Percentiles rank a stretch among this genome's conserved stretches.
These are phyloP conservation scores for Zalaria sp. DNA, from an alignment of 2,329 filamentous ascomycete genomes.

Conservation along the genomic window DNA sequence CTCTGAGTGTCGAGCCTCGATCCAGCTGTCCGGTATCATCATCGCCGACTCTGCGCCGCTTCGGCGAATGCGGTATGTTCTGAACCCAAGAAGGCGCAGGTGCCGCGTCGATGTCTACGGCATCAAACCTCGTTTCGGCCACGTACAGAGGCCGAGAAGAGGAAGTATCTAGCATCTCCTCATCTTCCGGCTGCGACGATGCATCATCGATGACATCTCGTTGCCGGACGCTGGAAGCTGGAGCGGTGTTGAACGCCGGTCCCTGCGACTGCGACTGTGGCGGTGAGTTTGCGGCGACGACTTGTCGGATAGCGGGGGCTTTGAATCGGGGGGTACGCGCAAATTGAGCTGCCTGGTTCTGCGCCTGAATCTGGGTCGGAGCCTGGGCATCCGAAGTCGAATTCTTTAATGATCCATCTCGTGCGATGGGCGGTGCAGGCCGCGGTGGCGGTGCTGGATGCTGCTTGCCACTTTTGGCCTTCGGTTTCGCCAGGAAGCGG, in stretches of 20 bases:
- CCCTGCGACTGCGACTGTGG: constrained; percentile 2
- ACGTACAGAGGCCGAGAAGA: constrained; percentile 7
- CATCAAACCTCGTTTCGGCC: constrained; percentile 4
- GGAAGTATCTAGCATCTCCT: constrained; percentile 15
- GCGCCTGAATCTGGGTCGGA: neutral
- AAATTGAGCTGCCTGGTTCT: constrained; percentile 1
- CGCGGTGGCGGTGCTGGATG: neutral
- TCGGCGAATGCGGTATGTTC: constrained; percentile 13
- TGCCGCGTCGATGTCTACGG: neutral
- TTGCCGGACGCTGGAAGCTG: neutral
- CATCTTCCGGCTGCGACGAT: constrained; percentile 5
- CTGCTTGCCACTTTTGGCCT: neutral
- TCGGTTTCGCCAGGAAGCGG: neutral
- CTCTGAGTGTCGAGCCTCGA: constrained; percentile 7
- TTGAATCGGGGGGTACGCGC: constrained; percentile 1
- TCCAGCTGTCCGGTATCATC: constrained; percentile 4
- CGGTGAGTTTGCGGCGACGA: neutral
- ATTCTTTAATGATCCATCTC: too few relatives aligned
- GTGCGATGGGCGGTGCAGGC: too few relatives aligned
- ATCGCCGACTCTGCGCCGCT: constrained; percentile 13
- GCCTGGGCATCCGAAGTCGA: too few relatives aligned
- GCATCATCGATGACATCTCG: constrained; percentile 15
- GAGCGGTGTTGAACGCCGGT: neutral
- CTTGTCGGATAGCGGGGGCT: neutral
- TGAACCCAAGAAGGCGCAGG: constrained; percentile 1